Evolutionary conservation across 495 filamentous ascomycete genomes (phyloP).

Genomic region (Daldinia bambusicola): DNA sequence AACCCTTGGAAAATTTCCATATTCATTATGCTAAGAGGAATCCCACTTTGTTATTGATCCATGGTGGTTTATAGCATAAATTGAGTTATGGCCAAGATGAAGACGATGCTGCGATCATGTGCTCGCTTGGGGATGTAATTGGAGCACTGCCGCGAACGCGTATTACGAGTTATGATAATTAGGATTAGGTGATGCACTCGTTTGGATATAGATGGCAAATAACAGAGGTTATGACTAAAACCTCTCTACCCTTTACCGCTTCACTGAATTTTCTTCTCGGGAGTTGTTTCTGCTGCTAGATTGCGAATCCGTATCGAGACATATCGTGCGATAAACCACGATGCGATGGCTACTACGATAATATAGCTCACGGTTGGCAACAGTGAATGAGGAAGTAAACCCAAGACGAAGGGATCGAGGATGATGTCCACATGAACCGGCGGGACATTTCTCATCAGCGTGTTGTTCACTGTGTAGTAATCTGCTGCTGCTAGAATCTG

Average conservation of each 20-base stretch:
- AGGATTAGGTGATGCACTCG: conserved; percentile 35
- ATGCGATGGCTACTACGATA: conserved; percentile 62
- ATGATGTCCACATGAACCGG: conserved; percentile 85
- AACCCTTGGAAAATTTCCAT: conserved; percentile 34
- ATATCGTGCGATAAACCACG: conserved; percentile 57
- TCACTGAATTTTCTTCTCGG: conserved; percentile 53
- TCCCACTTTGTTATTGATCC: conserved; percentile 22
- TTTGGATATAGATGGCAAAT: conserved; percentile 44
- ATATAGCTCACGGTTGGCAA: conserved; percentile 72
- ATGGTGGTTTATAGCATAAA: conserved; percentile 12
- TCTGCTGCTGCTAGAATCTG: conserved; percentile 80
- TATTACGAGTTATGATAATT: conserved; percentile 42
- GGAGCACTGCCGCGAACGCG: conserved; percentile 9
- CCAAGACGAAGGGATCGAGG: conserved; percentile 84
- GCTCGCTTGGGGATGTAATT: conserved; percentile 4
- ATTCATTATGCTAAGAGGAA: conserved; percentile 13
- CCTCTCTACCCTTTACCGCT: conserved; percentile 23
- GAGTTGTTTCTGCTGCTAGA: conserved; percentile 35
- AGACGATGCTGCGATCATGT: conserved; percentile 13
- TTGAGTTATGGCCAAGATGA: conserved; percentile 19
- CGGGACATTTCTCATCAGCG: conserved; percentile 80
- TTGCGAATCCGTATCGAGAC: conserved; percentile 51
- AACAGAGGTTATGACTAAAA: conserved; percentile 31
- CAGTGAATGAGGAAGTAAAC: conserved; percentile 76
- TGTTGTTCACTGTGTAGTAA: conserved; percentile 78